Evolutionary conservation across 2,329 filamentous ascomycete genomes (phyloP).

Genomic region (Phaeosphaeriaceae sp.): DNA sequence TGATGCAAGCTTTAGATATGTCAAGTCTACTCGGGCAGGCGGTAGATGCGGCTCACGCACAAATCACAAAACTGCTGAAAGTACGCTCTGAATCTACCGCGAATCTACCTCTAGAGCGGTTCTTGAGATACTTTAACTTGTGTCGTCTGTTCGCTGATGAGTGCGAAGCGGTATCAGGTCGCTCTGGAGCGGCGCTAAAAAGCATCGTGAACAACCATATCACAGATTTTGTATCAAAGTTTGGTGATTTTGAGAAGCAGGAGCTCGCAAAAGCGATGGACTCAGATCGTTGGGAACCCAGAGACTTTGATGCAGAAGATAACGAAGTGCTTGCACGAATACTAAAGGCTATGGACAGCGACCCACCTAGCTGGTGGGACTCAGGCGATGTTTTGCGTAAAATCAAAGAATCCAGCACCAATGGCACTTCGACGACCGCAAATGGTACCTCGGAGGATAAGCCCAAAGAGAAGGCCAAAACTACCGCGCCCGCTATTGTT

Average conservation of each 20-base stretch:
- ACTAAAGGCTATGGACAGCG: constrained; percentile 72
- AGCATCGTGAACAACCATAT: constrained; percentile 83
- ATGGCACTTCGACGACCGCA: constrained; percentile 28
- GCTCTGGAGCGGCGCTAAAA: constrained; percentile 77
- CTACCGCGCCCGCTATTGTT: constrained; percentile 67
- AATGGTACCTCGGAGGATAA: constrained; percentile 42
- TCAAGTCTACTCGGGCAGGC: constrained; percentile 79
- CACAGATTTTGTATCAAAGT: constrained; percentile 75
- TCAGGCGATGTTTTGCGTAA: constrained; percentile 52
- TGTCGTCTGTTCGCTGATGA: constrained; percentile 86
- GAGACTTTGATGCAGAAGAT: constrained; percentile 72
- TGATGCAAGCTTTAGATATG: constrained; percentile 78
- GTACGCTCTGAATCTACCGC: constrained; percentile 77
- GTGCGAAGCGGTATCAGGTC: constrained; percentile 82
- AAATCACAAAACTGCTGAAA: constrained; percentile 76
- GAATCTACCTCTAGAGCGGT: constrained; percentile 70
- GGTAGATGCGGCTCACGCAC: constrained; percentile 77
- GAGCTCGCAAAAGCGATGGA: constrained; percentile 78
- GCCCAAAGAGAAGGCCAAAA: constrained; percentile 54
- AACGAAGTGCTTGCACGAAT: constrained; percentile 67
- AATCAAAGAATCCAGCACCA: constrained; percentile 27
- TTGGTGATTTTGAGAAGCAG: constrained; percentile 76
- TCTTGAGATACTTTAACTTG: constrained; percentile 81
- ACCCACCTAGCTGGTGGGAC: constrained; percentile 71
- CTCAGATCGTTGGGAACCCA: constrained; percentile 78